These are phyloP conservation scores for Acacia concinna DNA, from an alignment of 331 rosid species.

Conservation along the genomic window DNA sequence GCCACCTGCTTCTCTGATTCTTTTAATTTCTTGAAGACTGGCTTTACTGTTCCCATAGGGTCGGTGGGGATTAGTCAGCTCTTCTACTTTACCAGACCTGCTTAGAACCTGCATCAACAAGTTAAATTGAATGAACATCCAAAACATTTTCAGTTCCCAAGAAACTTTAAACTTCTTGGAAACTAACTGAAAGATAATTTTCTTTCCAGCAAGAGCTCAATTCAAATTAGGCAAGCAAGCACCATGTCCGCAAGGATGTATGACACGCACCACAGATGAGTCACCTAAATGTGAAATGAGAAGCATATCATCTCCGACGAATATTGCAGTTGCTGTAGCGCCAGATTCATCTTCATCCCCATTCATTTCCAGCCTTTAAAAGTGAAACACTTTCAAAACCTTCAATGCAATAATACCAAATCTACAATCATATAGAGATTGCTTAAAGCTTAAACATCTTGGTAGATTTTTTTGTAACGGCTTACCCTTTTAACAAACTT, in stretches of 20 bases:
- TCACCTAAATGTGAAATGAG: constrained; percentile 89
- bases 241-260: constrained; percentile 10
- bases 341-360: constrained; percentile 83
- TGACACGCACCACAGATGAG: constrained; percentile 73
- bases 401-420: constrained; percentile 43
- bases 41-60: constrained; percentile 84
- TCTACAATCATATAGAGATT: constrained; percentile 38
- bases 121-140: constrained; percentile 22
- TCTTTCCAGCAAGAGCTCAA: constrained; percentile 1
- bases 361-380: constrained; percentile 85
- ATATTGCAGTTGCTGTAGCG: constrained; percentile 77
- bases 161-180: constrained; percentile 25
- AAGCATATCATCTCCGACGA: constrained; percentile 60
- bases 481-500: constrained; percentile 70
- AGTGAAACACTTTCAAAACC: constrained; percentile 61
- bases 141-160: constrained; percentile 8
- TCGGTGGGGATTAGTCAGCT: constrained; percentile 83
- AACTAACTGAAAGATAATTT: constrained; percentile 4
- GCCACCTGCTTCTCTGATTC: constrained; percentile 99
- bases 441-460: background rate
- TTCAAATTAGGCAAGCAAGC: constrained; percentile 16
- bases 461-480: constrained; percentile 4
- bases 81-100: constrained; percentile 79
- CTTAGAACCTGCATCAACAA: constrained; percentile 70
- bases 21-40: constrained; percentile 83